Conservation (phyloP, 805 yeast genomes). For the Nakazawaea populi region DNA sequence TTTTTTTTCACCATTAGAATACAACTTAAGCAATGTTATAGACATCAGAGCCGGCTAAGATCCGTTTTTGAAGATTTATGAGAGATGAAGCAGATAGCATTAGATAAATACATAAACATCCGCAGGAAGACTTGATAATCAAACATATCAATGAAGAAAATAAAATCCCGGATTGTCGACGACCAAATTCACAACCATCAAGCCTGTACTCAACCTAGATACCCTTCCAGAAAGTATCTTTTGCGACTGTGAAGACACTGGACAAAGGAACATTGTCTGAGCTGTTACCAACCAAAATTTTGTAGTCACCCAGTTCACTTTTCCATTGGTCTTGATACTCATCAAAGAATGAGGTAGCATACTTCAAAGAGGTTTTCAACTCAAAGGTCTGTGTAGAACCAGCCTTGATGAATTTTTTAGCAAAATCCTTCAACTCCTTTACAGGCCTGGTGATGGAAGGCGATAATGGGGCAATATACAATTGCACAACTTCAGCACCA, state of each 20-base stretch:
- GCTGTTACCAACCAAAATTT: constrained; percentile 38
- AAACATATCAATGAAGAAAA: no score
- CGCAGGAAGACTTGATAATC: no score
- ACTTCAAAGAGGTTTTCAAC: constrained; percentile 36
- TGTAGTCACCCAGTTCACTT: constrained; percentile 44
- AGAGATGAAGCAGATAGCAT: no score
- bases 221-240: constrained; percentile 13
- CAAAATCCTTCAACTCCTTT: constrained; percentile 57
- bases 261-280: constrained; percentile 12
- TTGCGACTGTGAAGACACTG: constrained; percentile 3
- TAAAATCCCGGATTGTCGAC: no score
- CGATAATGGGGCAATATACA: constrained; percentile 32
- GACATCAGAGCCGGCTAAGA: no score
- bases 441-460: constrained; percentile 43
- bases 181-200: not conserved
- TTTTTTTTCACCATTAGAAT: no score
- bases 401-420: constrained; percentile 38
- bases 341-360: constrained; percentile 51
- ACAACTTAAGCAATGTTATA: no score
- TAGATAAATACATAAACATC: no score
- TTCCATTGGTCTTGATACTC: constrained; percentile 44
- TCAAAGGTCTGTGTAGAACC: constrained; percentile 35
- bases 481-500: constrained; percentile 54
- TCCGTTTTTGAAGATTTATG: no score
- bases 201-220: not conserved